phyloP scores from a whole-genome alignment of 202 grass and related monocot genomes.

The Schoenoplectus triqueter region DNA sequence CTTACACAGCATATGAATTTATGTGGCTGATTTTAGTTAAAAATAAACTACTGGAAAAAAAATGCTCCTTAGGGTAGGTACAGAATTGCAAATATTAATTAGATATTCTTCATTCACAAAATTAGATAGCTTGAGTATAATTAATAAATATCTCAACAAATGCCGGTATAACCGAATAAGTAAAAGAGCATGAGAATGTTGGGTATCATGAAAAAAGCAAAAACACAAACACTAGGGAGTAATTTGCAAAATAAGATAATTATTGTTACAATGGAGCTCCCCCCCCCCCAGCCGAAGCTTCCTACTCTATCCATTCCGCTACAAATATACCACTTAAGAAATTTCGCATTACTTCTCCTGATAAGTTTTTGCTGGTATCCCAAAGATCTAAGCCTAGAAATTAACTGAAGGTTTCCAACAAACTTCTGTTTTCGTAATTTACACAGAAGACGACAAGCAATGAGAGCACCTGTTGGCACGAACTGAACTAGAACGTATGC shows the following conservation, averaged over 20 bases:
- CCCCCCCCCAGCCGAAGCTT: not conserved
- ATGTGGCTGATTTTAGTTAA: not conserved
- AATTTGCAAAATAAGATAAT: conserved; percentile 7
- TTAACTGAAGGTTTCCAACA: not conserved
- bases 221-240: not conserved
- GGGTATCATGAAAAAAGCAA: not conserved
- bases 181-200: conserved; percentile 11
- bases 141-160: not conserved
- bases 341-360: not conserved
- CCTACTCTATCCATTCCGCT: not conserved
- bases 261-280: not conserved
- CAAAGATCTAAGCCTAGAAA: not conserved
- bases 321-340: not conserved
- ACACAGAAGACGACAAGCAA: not conserved
- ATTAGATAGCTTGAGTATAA: not conserved
- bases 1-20: conserved; percentile 8
- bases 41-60: not conserved
- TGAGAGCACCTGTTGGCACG: not conserved
- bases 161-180: not conserved
- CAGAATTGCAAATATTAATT: not conserved
- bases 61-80: not conserved
- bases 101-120: not conserved
- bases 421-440: not conserved
- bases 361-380: not conserved
- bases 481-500: not conserved